phyloP scores from a whole-genome alignment of 495 filamentous ascomycete genomes.

The Hypoxylon perforatum region DNA sequence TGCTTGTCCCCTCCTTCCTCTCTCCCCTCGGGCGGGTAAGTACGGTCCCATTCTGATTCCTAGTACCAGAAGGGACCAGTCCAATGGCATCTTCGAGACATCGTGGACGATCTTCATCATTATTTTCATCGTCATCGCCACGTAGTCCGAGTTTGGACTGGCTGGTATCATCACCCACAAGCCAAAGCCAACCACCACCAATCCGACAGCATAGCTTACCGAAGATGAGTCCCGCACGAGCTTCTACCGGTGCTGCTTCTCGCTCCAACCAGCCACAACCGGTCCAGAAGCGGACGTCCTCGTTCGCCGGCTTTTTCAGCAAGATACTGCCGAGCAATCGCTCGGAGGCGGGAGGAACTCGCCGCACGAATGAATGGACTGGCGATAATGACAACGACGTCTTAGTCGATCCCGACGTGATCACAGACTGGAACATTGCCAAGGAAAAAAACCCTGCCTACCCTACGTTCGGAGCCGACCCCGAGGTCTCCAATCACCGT shows the following conservation, averaged over 20 bases:
- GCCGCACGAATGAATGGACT: constrained; percentile 36
- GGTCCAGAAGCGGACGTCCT: constrained; percentile 42
- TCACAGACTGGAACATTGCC: constrained; percentile 44
- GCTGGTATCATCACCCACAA: constrained; percentile 23
- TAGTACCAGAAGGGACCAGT: neutral
- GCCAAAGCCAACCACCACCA: constrained; percentile 31
- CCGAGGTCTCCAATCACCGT: constrained; percentile 22
- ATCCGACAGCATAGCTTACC: constrained; percentile 22
- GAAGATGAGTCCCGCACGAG: constrained; percentile 29
- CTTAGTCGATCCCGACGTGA: constrained; percentile 23
- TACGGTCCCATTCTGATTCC: constrained; percentile 12
- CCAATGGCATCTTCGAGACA: constrained; percentile 22
- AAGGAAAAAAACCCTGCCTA: constrained; percentile 23
- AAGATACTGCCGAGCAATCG: constrained; percentile 56
- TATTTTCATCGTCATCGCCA: constrained; percentile 27
- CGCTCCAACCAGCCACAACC: neutral
- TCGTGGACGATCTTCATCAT: constrained; percentile 28
- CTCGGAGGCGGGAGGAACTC: constrained; percentile 56
- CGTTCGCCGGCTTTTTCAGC: constrained; percentile 46
- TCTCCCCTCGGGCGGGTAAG: constrained; percentile 13
- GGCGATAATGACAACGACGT: constrained; percentile 30
- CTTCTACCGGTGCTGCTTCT: constrained; percentile 3
- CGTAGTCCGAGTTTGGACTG: constrained; percentile 22
- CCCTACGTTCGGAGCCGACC: constrained; percentile 1
- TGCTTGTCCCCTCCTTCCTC: constrained; percentile 1